Evolutionary conservation across 192 early-diverging fungal species (phyloP).

Genomic region (Gamsiella multidivaricata): DNA sequence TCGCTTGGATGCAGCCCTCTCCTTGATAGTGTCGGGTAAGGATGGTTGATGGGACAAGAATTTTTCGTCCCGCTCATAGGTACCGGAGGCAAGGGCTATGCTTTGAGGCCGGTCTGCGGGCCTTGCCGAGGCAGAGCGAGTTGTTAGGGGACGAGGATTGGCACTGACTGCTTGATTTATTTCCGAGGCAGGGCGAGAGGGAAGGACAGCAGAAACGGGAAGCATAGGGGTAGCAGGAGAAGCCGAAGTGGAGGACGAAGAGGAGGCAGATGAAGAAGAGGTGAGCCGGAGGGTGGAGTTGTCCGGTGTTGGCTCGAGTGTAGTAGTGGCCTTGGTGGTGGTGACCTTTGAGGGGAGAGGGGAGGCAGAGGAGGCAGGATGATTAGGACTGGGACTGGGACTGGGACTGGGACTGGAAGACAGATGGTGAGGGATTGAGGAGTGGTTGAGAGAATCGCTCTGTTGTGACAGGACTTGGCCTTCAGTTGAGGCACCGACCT

Average conservation of each 20-base stretch:
- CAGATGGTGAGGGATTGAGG: slow-evolving; percentile 2
- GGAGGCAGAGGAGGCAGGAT: not conserved
- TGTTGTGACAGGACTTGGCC: not conserved
- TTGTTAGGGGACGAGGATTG: not conserved
- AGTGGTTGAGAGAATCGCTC: slow-evolving; percentile 1
- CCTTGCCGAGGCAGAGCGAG: not conserved
- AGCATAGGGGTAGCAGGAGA: slow-evolving; percentile 6
- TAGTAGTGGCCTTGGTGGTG: not conserved
- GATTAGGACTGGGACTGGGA: not conserved
- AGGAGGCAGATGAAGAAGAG: slow-evolving; percentile 8
- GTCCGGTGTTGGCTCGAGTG: slow-evolving; percentile 28
- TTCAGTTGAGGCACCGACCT: not conserved
- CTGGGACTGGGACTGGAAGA: not conserved
- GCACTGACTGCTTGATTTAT: not conserved
- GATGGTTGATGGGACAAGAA: slow-evolving; percentile 8
- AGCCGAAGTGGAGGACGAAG: slow-evolving; percentile 18
- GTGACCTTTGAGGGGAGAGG: slow-evolving; percentile 2
- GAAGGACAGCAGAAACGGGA: not conserved
- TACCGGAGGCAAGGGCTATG: slow-evolving; percentile 16
- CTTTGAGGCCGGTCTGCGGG: slow-evolving; percentile 24
- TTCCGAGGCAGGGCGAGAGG: not conserved
- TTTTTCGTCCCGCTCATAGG: slow-evolving; percentile 14
- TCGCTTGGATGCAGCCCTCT: slow-evolving; percentile 23
- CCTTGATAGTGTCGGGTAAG: not conserved
- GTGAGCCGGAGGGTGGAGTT: slow-evolving; percentile 22